Evolutionary conservation across 2,329 filamentous ascomycete species (phyloP).

Genomic region (Fusarium napiforme): DNA sequence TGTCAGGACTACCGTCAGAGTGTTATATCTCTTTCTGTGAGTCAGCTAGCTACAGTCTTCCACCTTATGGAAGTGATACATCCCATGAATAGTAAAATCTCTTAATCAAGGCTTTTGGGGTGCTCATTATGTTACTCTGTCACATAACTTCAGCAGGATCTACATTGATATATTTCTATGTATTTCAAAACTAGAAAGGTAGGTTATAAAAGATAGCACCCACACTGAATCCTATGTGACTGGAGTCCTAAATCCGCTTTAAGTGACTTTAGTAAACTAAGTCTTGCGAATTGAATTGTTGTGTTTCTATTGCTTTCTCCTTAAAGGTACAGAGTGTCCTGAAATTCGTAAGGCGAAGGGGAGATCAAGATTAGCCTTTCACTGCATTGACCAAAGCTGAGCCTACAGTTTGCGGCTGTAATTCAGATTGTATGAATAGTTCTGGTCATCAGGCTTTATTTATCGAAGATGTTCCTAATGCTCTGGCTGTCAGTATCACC

Average conservation of each 20-base stretch:
- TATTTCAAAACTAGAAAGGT: background rate
- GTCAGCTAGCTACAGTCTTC: background rate
- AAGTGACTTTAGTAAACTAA: background rate
- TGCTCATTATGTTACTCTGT: accelerated
- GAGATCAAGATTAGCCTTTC: background rate
- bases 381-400: background rate
- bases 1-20: background rate
- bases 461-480: no score
- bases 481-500: background rate
- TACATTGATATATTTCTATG: background rate
- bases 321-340: background rate
- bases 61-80: no score
- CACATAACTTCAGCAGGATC: background rate
- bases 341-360: no score
- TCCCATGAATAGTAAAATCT: background rate
- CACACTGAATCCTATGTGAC: background rate
- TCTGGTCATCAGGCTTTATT: background rate
- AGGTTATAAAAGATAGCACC: no score
- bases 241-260: background rate
- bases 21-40: background rate
- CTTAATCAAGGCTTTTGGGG: background rate
- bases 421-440: accelerated
- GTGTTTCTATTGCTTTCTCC: no score
- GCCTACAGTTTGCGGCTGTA: background rate
- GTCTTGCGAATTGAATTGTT: background rate